Conservation (phyloP, 345 rosid species). For the Euclidium syriacum region DNA sequence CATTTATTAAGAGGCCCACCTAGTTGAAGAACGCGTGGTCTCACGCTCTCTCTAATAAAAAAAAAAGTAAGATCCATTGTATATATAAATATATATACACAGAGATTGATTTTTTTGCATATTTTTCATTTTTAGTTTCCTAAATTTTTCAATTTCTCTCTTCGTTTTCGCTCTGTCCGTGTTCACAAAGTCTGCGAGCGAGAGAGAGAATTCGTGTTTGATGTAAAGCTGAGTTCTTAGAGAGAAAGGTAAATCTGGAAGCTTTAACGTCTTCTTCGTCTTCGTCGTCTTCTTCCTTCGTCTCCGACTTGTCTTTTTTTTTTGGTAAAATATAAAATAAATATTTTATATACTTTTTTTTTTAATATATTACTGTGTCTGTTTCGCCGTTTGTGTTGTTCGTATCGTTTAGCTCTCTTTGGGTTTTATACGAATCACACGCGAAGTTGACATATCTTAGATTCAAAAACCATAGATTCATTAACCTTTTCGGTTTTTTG, state of each 20-base stretch:
- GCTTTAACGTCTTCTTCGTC: constrained; percentile 14
- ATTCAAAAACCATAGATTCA: constrained; percentile 29
- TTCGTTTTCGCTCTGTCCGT: not conserved
- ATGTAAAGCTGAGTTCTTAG: constrained; percentile 4
- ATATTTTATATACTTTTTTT: not conserved
- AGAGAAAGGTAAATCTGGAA: constrained; percentile 27
- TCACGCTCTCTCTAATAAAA: constrained; percentile 20
- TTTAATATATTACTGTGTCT: constrained; percentile 2
- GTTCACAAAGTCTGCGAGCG: constrained; percentile 1
- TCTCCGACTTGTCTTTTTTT: constrained; percentile 12
- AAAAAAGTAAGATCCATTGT: constrained; percentile 15
- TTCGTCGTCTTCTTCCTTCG: constrained; percentile 20
- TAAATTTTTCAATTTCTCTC: not conserved
- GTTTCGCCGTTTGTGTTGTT: constrained; percentile 16
- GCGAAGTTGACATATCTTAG: constrained; percentile 35
- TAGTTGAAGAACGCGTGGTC: constrained; percentile 24
- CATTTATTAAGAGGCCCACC: not conserved
- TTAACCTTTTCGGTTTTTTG: constrained; percentile 26
- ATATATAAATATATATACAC: not conserved
- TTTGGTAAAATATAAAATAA: not conserved
- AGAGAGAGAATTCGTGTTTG: constrained; percentile 15
- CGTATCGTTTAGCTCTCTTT: constrained; percentile 15
- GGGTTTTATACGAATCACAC: constrained; percentile 7
- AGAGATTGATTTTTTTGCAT: not conserved
- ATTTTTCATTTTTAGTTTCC: not conserved